phyloP scores from a whole-genome alignment of 2,329 filamentous ascomycete species.

The Fusarium buharicum region DNA sequence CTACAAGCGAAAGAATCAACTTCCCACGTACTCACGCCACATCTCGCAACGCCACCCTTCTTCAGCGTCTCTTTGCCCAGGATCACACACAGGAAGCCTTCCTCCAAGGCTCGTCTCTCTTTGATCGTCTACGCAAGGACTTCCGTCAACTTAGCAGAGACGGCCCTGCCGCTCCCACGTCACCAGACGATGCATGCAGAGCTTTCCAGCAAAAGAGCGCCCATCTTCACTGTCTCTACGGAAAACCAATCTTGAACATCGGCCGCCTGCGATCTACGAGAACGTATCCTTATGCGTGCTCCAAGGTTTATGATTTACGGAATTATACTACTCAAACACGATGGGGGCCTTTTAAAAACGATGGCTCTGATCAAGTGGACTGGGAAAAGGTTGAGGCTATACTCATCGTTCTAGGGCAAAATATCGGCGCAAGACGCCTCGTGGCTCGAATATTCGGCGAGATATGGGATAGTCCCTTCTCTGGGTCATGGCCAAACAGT shows the following conservation, averaged over 20 bases:
- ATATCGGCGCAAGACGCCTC: slow-evolving; percentile 63
- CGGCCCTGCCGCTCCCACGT: slow-evolving; percentile 12
- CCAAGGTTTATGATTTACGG: slow-evolving; percentile 78
- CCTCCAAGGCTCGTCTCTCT: slow-evolving; percentile 72
- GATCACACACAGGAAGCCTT: slow-evolving; percentile 67
- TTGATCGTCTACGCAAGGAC: slow-evolving; percentile 62
- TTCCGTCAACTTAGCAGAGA: slow-evolving; percentile 48
- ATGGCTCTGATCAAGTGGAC: slow-evolving; percentile 71
- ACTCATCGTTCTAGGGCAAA: slow-evolving; percentile 74
- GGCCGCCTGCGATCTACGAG: slow-evolving; percentile 51
- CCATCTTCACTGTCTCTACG: slow-evolving; percentile 75
- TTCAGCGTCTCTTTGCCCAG: slow-evolving; percentile 58
- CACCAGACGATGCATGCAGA: slow-evolving; percentile 9
- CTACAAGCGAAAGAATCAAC: slow-evolving; percentile 47
- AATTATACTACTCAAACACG: slow-evolving; percentile 69
- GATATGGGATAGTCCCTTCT: slow-evolving; percentile 67
- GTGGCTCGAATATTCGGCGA: slow-evolving; percentile 59
- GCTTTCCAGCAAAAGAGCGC: slow-evolving; percentile 70
- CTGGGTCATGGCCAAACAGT: slow-evolving; percentile 64
- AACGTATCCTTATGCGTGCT: slow-evolving; percentile 70
- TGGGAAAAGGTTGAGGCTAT: slow-evolving; percentile 85
- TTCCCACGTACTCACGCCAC: slow-evolving; percentile 51
- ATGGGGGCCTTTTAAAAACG: slow-evolving; percentile 79
- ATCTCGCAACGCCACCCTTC: slow-evolving; percentile 60
- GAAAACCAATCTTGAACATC: slow-evolving; percentile 63